A percentile compares a stretch with the other conserved stretches of the same genome.
These are phyloP conservation scores for Orbilia ellipsospora DNA, from an alignment of 2,329 filamentous ascomycete species.

Conservation along the genomic window DNA sequence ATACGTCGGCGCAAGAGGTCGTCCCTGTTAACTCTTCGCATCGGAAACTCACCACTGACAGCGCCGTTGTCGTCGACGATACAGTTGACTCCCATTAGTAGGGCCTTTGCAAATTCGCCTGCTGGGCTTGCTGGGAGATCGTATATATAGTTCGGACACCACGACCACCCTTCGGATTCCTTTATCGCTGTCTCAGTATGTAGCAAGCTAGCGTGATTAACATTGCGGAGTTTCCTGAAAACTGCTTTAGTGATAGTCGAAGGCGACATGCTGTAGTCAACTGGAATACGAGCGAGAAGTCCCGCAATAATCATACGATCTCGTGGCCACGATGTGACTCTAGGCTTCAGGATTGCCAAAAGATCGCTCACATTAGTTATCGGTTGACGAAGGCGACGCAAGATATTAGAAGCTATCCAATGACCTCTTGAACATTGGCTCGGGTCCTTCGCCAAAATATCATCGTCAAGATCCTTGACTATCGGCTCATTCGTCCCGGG, in stretches of 20 bases:
- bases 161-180: constrained; percentile 36
- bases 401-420: constrained; percentile 42
- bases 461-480: constrained; percentile 53
- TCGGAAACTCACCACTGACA: constrained; percentile 8
- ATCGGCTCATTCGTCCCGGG: constrained; percentile 14
- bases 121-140: constrained; percentile 26
- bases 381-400: constrained; percentile 26
- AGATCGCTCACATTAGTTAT: constrained; percentile 55
- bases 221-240: constrained; percentile 5
- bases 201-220: constrained; percentile 26
- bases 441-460: constrained; percentile 39
- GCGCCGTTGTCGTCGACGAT: constrained; percentile 19
- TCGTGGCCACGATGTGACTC: constrained; percentile 58
- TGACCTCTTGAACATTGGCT: constrained; percentile 35
- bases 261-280: constrained; percentile 21
- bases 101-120: constrained; percentile 12
- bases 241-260: constrained; percentile 17
- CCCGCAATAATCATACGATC: constrained; percentile 58
- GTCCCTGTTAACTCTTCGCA: constrained; percentile 17
- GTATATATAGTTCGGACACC: constrained; percentile 35
- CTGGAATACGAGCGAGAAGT: constrained; percentile 55
- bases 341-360: constrained; percentile 56
- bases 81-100: constrained; percentile 4
- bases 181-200: constrained; percentile 23
- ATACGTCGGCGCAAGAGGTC: constrained; percentile 14